Base-by-base conservation (phyloP, 352 stramenopile species). In the Phytophthora vignae region DNA sequence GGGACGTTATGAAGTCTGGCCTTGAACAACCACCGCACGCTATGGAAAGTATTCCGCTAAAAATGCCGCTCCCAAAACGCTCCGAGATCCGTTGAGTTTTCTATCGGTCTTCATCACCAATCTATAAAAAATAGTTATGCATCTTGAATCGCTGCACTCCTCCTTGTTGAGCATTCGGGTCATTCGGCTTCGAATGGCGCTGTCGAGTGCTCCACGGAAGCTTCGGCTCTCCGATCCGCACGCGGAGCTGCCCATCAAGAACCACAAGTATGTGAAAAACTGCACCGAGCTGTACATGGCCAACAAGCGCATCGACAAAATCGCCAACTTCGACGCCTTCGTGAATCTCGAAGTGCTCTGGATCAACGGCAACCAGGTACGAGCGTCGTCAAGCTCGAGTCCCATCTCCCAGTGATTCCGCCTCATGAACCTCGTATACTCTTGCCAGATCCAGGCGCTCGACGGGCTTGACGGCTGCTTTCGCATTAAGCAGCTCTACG, bases 231-330 rank as follows among this genome's bases (percentile, higher is more conserved):
- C 90, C 1, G 82, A 97, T 74, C 91, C 91, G 25, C 73, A 89
- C 33, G 86, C 82, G 0, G 90, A 97, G 70, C 73, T 97, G 8
- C 85, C 91, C 17, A 81, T 95, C 62, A 92, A 94, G 50, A 97
- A 97, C 66, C 87, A 89, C 79, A 97, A 97, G 61, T 97, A 96
- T 71, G 85, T 97, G 33, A 97, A 96, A 65, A 91, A 88, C 69
- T 97, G 91, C 74, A 93, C 81, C 7, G 92, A 98, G 70, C 58
- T 98, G 49, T 91, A 96, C 69, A 68, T 98, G 59, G 79, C 85
- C 3, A 82, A 90, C 57, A 90, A 90, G 38, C 69, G 73, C 25
- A 97, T 97, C 71, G 83, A 93, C 21, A 79, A 87, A 64, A 67
- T 98, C 48, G 87, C 77, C 10, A 82, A 94, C 59, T 96, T 97